phyloP scores from a whole-genome alignment of 371 early-diverging fungal species.

The Dichotomocladium elegans region DNA sequence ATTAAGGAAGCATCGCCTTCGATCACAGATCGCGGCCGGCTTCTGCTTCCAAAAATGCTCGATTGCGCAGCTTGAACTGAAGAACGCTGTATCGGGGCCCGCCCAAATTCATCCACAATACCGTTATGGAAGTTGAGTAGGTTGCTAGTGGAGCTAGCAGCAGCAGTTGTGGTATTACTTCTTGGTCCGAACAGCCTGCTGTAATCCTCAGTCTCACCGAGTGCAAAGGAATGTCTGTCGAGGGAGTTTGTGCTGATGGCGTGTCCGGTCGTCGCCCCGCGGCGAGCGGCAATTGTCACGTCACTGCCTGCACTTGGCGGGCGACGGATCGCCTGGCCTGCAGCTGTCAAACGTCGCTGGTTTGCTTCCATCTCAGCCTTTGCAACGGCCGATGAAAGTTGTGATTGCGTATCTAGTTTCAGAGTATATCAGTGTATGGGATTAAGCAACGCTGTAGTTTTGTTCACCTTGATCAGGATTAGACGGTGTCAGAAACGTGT shows the following conservation, averaged over 20 bases:
- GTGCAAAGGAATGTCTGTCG: constrained; percentile 76
- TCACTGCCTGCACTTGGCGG: constrained; percentile 20
- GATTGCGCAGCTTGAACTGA: constrained; percentile 5
- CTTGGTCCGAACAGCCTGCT: constrained; percentile 36
- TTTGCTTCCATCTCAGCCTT: constrained; percentile 61
- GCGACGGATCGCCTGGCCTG: constrained; percentile 50
- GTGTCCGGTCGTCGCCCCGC: constrained; percentile 9
- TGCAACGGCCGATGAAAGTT: constrained; percentile 57
- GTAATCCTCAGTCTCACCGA: constrained; percentile 60
- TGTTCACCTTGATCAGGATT: constrained; percentile 58
- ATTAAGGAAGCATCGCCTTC: constrained; percentile 35
- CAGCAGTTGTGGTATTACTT: background rate
- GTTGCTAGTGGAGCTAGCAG: background rate
- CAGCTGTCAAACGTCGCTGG: constrained; percentile 50
- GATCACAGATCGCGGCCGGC: constrained; percentile 46
- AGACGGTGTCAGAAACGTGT: constrained; percentile 53
- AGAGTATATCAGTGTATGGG: background rate
- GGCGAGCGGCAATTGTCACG: background rate
- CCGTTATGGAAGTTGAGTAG: constrained; percentile 4
- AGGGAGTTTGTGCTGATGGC: constrained; percentile 19
- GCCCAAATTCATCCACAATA: constrained; percentile 13
- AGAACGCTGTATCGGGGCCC: constrained; percentile 4
- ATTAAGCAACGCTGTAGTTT: background rate
- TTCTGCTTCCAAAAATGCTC: constrained; percentile 4
- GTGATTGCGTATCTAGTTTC: constrained; percentile 48